A percentile compares a stretch with the other conserved stretches of the same genome.
phyloP scores from a whole-genome alignment of 306 rosid species.

The Ormosia semicastrata region DNA sequence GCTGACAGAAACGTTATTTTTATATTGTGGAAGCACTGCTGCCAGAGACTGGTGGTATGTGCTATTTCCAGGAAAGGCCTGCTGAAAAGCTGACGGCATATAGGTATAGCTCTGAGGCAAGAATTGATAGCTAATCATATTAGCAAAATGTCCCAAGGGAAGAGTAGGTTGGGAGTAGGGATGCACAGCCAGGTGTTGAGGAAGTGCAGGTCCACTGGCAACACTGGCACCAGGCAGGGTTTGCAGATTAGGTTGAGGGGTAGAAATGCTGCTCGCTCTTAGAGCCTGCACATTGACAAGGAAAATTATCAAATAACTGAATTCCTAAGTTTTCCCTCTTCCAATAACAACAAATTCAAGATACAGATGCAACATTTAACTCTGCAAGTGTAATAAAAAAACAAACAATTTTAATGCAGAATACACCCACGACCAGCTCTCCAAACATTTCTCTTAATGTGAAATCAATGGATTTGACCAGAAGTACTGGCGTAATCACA shows the following conservation, averaged over 20 bases:
- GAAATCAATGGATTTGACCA: background rate
- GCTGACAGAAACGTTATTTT: constrained; percentile 76
- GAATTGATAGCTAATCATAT: constrained; percentile 85
- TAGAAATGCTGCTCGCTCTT: constrained; percentile 58
- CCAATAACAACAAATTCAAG: background rate
- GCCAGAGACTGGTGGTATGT: constrained; percentile 86
- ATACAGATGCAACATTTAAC: background rate
- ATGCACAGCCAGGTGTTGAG: constrained; percentile 80
- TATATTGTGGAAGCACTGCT: constrained; percentile 83
- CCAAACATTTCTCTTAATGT: background rate
- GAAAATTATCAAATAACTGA: constrained; percentile 1
- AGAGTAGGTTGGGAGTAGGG: constrained; percentile 82
- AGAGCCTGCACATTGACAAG: constrained; percentile 52
- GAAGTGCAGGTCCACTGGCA: constrained; percentile 73
- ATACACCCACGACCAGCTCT: background rate
- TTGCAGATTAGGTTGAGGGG: constrained; percentile 69
- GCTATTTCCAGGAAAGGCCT: constrained; percentile 79
- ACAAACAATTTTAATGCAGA: background rate
- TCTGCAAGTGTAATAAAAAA: background rate
- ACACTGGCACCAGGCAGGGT: constrained; percentile 55
- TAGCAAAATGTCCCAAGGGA: constrained; percentile 79
- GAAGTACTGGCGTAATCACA: background rate
- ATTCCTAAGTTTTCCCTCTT: background rate
- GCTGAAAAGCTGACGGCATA: constrained; percentile 90
- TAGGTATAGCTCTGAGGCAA: constrained; percentile 89